Evolutionary conservation across 805 yeast genomes (phyloP).

Genomic region (Wickerhamomyces mucosus): DNA sequence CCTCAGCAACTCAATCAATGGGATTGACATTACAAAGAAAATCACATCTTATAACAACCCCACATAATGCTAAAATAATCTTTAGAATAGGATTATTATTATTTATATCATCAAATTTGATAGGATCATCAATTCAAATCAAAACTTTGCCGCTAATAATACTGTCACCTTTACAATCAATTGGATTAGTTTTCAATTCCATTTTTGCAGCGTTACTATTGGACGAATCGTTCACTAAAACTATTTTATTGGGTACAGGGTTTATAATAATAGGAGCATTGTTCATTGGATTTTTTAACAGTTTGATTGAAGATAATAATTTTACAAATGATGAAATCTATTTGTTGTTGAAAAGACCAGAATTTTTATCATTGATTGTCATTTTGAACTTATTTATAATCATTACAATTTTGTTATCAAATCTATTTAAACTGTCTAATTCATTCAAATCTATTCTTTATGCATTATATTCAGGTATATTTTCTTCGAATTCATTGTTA

Average conservation of each 20-base stretch:
- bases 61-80: conserved; percentile 37
- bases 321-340: conserved; percentile 39
- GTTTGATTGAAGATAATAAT: conserved; percentile 39
- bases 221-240: conserved; percentile 54
- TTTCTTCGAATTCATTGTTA: conserved; percentile 78
- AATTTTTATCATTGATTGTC: conserved; percentile 51
- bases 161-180: conserved; percentile 74
- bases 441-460: conserved; percentile 45
- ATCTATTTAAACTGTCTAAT: conserved; percentile 8
- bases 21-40: conserved; percentile 79
- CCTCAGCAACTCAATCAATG: conserved; percentile 71
- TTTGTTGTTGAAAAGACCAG: conserved; percentile 28
- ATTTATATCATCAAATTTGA: conserved; percentile 62
- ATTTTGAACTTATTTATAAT: conserved; percentile 25
- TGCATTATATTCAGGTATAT: conserved; percentile 64
- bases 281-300: conserved; percentile 66
- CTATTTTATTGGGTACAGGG: conserved; percentile 53
- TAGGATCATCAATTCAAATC: conserved; percentile 78
- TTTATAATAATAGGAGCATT: conserved; percentile 68
- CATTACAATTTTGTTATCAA: conserved; percentile 22
- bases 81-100: conserved; percentile 72
- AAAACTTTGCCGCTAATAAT: conserved; percentile 76
- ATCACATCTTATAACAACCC: conserved; percentile 47
- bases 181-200: conserved; percentile 82
- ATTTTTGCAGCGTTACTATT: conserved; percentile 59